Evolutionary conservation across 441 rosid species (phyloP).

Genomic region (Corymbia citriodora): DNA sequence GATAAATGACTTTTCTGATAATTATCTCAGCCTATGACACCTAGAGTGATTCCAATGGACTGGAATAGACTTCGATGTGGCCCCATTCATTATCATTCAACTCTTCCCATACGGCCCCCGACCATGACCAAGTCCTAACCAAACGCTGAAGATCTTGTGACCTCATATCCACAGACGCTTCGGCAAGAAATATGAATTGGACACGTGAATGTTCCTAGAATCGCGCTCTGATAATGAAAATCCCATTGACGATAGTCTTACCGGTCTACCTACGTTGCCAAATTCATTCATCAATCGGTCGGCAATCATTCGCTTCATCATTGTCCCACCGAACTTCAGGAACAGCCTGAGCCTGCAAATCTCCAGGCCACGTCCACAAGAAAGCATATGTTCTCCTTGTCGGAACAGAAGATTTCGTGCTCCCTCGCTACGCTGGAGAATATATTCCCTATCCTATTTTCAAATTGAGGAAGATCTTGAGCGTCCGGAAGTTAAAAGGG

Average conservation of each 20-base stretch:
- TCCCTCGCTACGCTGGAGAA: not conserved
- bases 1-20: fast-evolving
- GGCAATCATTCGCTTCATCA: not conserved
- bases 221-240: not conserved
- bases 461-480: not conserved
- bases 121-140: not conserved
- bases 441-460: not conserved
- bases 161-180: not conserved
- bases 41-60: fast-evolving
- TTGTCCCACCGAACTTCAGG: not conserved
- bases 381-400: not conserved
- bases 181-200: not conserved
- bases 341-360: not conserved
- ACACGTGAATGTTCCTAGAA: not conserved
- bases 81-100: not conserved
- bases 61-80: not conserved
- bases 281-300: not conserved
- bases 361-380: not conserved
- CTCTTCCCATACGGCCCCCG: not conserved
- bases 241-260: not conserved
- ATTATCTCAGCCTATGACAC: no score
- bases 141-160: not conserved
- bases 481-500: not conserved
- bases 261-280: not conserved
- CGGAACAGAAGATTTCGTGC: not conserved